Percentiles rank a stretch among this genome's conserved stretches.
phyloP scores from a whole-genome alignment of 495 filamentous ascomycete species.

The Aspergillus wentii region DNA sequence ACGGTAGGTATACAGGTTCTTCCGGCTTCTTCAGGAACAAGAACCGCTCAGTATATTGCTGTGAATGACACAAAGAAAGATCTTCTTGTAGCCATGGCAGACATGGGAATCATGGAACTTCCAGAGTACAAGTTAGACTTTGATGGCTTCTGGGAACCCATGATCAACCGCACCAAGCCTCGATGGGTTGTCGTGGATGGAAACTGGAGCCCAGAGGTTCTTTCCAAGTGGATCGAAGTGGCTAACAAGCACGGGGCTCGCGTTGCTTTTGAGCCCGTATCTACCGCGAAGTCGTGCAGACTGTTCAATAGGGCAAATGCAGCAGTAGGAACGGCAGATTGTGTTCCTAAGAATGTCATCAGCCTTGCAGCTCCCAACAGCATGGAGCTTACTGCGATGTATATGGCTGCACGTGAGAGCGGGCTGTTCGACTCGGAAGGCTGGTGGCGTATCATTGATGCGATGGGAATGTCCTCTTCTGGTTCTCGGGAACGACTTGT shows the following conservation, averaged over 20 bases:
- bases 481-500: constrained; percentile 64
- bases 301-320: constrained; percentile 49
- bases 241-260: constrained; percentile 48
- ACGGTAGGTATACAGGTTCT: constrained; percentile 57
- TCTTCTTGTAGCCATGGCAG: constrained; percentile 83
- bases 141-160: constrained; percentile 53
- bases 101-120: constrained; percentile 80
- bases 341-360: constrained; percentile 59
- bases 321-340: constrained; percentile 24
- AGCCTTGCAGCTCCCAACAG: constrained; percentile 78
- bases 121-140: constrained; percentile 35
- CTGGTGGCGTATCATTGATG: constrained; percentile 79
- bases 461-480: constrained; percentile 52
- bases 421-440: constrained; percentile 58
- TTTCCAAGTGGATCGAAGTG: constrained; percentile 58
- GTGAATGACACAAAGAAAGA: constrained; percentile 81
- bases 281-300: constrained; percentile 64
- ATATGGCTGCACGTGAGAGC: constrained; percentile 53
- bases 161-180: constrained; percentile 51
- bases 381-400: constrained; percentile 74
- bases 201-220: constrained; percentile 65
- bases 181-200: constrained; percentile 76
- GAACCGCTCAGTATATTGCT: constrained; percentile 87
- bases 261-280: constrained; percentile 92
- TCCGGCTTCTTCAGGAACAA: constrained; percentile 39